Evolutionary conservation across 2,329 filamentous ascomycete species (phyloP).

Genomic region (Blastomyces emzantsi): DNA sequence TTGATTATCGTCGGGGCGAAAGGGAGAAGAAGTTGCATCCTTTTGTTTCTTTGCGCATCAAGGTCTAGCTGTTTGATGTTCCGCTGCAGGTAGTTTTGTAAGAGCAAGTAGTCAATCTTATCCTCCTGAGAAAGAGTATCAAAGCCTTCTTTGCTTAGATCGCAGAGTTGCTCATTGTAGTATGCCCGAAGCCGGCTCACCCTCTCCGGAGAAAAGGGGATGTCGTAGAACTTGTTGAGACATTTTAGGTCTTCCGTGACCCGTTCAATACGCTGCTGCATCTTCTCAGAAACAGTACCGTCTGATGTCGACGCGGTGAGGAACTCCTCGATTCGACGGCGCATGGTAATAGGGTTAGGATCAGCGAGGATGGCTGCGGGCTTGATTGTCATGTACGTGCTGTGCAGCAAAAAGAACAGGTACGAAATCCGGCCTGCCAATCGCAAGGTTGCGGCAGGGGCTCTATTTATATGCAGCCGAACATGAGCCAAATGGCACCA

Average conservation of each 20-base stretch:
- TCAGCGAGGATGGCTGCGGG: neutral
- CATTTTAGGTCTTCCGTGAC: slow-evolving; percentile 40
- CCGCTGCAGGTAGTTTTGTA: slow-evolving; percentile 40
- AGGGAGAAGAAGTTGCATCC: slow-evolving; percentile 36
- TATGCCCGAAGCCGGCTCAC: slow-evolving; percentile 35
- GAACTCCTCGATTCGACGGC: neutral
- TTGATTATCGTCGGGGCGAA: slow-evolving; percentile 37
- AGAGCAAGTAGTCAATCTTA: slow-evolving; percentile 29
- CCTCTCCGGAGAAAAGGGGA: slow-evolving; percentile 38
- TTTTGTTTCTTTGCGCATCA: slow-evolving; percentile 30
- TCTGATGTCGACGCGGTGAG: neutral
- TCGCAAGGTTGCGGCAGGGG: neutral
- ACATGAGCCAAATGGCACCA: neutral
- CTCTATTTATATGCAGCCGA: neutral
- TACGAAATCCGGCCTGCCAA: neutral
- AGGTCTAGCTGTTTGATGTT: slow-evolving; percentile 32
- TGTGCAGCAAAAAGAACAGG: neutral
- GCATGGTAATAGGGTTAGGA: neutral
- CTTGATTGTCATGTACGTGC: neutral
- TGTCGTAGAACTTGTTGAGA: slow-evolving; percentile 43
- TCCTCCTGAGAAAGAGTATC: slow-evolving; percentile 36
- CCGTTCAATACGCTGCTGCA: slow-evolving; percentile 38
- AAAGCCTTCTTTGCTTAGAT: slow-evolving; percentile 31
- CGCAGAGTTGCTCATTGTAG: slow-evolving; percentile 35
- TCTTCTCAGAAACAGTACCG: slow-evolving; percentile 21